phyloP scores from a whole-genome alignment of 2,329 filamentous ascomycete species.

The Fusarium clavum region DNA sequence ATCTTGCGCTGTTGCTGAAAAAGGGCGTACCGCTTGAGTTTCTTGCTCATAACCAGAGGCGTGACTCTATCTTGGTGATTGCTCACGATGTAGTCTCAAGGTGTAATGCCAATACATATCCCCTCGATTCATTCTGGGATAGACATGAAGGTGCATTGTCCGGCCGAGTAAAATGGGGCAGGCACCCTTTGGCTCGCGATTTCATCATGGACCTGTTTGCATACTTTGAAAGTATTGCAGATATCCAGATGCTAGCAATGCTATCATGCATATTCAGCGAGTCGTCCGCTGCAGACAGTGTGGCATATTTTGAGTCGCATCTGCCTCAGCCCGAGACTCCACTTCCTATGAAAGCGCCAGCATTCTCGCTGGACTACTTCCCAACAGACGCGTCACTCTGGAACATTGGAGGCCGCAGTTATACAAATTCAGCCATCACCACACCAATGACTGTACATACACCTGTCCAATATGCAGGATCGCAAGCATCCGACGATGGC shows the following conservation, averaged over 20 bases:
- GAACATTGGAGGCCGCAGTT: conserved; percentile 64
- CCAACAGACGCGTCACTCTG: conserved; percentile 68
- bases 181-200: conserved; percentile 71
- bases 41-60: conserved; percentile 64
- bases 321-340: conserved; percentile 71
- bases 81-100: conserved; percentile 69
- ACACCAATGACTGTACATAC: conserved; percentile 69
- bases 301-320: conserved; percentile 68
- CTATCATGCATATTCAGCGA: conserved; percentile 77
- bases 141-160: conserved; percentile 53
- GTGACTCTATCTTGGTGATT: conserved; percentile 74
- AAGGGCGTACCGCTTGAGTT: conserved; percentile 80
- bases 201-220: conserved; percentile 72
- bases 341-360: conserved; percentile 72
- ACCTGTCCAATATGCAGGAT: conserved; percentile 65
- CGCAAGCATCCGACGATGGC: conserved; percentile 67
- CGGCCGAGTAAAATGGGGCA: conserved; percentile 75
- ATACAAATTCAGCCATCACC: conserved; percentile 65
- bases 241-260: conserved; percentile 79
- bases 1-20: conserved; percentile 80
- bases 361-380: conserved; percentile 75
- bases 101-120: conserved; percentile 34
- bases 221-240: conserved; percentile 71
- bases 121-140: conserved; percentile 19
- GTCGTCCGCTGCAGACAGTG: conserved; percentile 64